Evolutionary conservation across 495 filamentous ascomycete genomes (phyloP).

Genomic region (Ramalina intermedia): DNA sequence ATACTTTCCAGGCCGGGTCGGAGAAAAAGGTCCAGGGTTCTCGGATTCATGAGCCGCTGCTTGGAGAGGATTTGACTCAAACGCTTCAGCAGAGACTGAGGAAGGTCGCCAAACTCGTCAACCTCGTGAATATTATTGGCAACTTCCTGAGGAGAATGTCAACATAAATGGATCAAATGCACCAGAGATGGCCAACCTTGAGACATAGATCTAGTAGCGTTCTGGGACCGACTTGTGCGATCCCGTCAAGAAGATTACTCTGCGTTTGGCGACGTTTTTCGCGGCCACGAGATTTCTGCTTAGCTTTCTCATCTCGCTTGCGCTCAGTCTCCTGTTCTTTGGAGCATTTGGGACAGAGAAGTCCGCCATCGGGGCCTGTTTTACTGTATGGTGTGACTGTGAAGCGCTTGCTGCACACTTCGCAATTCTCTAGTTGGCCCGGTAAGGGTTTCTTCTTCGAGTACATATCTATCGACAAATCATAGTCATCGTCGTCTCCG

Average conservation of each 20-base stretch:
- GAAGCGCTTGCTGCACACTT: constrained; percentile 72
- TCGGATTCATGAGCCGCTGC: constrained; percentile 52
- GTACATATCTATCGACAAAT: constrained; percentile 35
- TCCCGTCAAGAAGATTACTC: constrained; percentile 66
- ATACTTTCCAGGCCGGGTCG: constrained; percentile 48
- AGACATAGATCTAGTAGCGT: constrained; percentile 65
- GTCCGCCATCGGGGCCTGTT: constrained; percentile 62
- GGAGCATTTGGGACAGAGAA: constrained; percentile 78
- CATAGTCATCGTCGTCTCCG: constrained; percentile 25
- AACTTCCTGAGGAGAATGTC: constrained; percentile 38
- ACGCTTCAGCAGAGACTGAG: constrained; percentile 49
- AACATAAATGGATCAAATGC: background rate
- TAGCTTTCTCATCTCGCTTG: constrained; percentile 41
- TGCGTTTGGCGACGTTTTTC: constrained; percentile 53
- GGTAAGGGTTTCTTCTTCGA: constrained; percentile 52
- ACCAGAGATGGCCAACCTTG: constrained; percentile 28
- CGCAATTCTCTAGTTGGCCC: constrained; percentile 82
- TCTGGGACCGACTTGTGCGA: constrained; percentile 52
- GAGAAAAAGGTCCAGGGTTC: constrained; percentile 66
- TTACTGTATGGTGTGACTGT: constrained; percentile 87
- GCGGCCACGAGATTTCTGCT: constrained; percentile 37
- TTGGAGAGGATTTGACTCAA: constrained; percentile 73
- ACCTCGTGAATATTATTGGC: constrained; percentile 69
- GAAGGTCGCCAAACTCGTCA: constrained; percentile 71
- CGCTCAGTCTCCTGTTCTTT: constrained; percentile 52